Base-by-base conservation (phyloP, 2,329 filamentous ascomycete species). In the Pestalotiopsis sp. region DNA sequence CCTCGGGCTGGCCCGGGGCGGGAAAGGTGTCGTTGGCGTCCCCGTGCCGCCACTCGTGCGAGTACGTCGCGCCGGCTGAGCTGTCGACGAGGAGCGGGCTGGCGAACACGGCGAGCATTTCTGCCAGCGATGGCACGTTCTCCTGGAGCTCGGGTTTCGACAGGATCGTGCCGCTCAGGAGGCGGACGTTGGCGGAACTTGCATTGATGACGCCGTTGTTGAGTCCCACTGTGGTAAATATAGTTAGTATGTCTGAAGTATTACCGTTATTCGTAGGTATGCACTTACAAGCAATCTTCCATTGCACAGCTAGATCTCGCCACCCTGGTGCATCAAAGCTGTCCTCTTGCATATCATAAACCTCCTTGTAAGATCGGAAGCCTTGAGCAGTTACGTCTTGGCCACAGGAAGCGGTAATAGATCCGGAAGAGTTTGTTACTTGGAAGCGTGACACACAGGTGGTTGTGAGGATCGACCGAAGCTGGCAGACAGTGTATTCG, bases 61-160 rank as follows among this genome's bases (percentile, higher is more conserved):
- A 23, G 71, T 89, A 90, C 0, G 87, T 86, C 0, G 88, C 75
- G 67, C 85, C 81, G 14, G 81, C 75, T 1, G 85, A 79, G 12
- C 84, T 82, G 68, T 88, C 81, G 1, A 91, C 80, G 0, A 91
- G 73, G 0, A 89, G 90, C 66, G 83, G 86, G 0, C 87, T 86
- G 0, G 85, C 83, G 73, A 91, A 80, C 0, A 90, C 88, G 0
- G 88, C 88, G 0, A 92, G 75, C 0, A 87, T 86, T 77, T 92
- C 90, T 0, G 84, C 85, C 2, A 89, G 80, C 12, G 87, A 90
- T 0, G 90, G 90, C 0, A 87, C 75, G 0, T 75, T 71, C 2
- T 80, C 77, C 59, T 82, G 80, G 39, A 68, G 49, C 38, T 59
- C 31, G 20, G 67, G 67, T 45, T 39, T 25, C 14, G 36, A 39